These are phyloP conservation scores for Aspergillus sp. DNA, from an alignment of 2,329 filamentous ascomycete species.

Conservation along the genomic window DNA sequence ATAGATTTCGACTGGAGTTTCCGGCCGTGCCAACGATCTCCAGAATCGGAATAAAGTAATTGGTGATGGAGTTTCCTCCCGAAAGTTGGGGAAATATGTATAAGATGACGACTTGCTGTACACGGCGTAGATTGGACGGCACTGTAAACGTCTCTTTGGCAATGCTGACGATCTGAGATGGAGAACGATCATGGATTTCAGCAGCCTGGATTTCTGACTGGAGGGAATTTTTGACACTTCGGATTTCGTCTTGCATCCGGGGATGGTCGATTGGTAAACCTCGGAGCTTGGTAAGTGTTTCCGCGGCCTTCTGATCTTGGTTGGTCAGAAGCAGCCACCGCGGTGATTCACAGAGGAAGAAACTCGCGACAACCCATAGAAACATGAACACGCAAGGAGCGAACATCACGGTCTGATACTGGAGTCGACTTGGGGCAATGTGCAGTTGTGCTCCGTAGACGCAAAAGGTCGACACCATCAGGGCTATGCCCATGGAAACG, in stretches of 20 bases:
- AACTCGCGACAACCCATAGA: conserved; percentile 18
- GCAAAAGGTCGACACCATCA: conserved; percentile 26
- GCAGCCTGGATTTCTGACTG: not conserved
- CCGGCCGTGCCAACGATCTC: conserved; percentile 28
- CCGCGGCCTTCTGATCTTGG: conserved; percentile 19
- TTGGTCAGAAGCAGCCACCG: conserved; percentile 27
- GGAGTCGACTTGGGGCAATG: conserved; percentile 20
- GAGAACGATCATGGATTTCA: conserved; percentile 6
- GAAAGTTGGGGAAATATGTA: conserved; percentile 37
- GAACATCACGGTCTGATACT: conserved; percentile 30
- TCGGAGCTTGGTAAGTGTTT: conserved; percentile 22
- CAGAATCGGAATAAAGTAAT: conserved; percentile 38
- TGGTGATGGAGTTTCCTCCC: conserved; percentile 37
- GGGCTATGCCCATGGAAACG: conserved; percentile 29
- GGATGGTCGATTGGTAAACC: conserved; percentile 23
- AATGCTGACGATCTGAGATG: conserved; percentile 14
- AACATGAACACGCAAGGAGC: conserved; percentile 22
- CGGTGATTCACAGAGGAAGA: conserved; percentile 27
- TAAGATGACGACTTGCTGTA: conserved; percentile 29
- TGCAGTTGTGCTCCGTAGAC: conserved; percentile 29
- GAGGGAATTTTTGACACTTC: conserved; percentile 22
- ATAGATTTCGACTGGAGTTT: conserved; percentile 23
- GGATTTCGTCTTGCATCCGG: conserved; percentile 19
- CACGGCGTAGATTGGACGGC: conserved; percentile 31
- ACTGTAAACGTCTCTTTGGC: conserved; percentile 32